Evolutionary conservation across 768 basidiomycete species (phyloP).

Genomic region (Clitopilus hobsonii): DNA sequence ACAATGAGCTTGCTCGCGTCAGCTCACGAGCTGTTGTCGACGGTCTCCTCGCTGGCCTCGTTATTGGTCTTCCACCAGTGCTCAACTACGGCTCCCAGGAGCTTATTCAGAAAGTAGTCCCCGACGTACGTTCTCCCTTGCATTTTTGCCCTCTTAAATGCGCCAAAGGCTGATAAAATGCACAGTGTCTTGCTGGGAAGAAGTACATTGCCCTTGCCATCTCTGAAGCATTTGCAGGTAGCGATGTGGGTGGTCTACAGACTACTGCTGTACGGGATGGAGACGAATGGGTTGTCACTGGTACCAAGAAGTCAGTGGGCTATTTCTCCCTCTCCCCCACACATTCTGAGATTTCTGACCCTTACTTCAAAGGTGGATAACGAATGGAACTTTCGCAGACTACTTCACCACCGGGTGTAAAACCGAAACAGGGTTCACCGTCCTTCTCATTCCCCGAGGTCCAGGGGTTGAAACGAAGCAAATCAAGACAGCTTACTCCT

Average conservation of each 20-base stretch:
- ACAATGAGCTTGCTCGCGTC: slow-evolving; percentile 78
- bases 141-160: background rate
- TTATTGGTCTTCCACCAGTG: slow-evolving; percentile 87
- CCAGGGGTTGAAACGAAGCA: slow-evolving; percentile 77
- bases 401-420: slow-evolving; percentile 79
- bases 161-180: background rate
- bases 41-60: slow-evolving; percentile 74
- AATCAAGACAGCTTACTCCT: slow-evolving; percentile 91
- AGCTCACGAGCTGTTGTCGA: slow-evolving; percentile 87
- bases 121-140: slow-evolving; percentile 46
- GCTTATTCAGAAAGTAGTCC: slow-evolving; percentile 63
- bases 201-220: slow-evolving; percentile 90
- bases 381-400: slow-evolving; percentile 82
- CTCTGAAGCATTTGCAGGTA: slow-evolving; percentile 90
- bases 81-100: slow-evolving; percentile 84
- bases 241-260: slow-evolving; percentile 79
- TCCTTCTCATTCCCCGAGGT: slow-evolving; percentile 69
- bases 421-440: slow-evolving; percentile 73
- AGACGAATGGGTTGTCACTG: slow-evolving; percentile 82
- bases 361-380: slow-evolving; percentile 64
- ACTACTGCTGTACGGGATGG: slow-evolving; percentile 86
- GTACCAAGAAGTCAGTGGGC: slow-evolving; percentile 78
- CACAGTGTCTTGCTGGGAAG: slow-evolving; percentile 55
- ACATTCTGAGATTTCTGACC: background rate
- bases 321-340: background rate